Percentiles rank a stretch among this genome's conserved stretches.
Evolutionary conservation across 345 rosid genomes (phyloP).

Genomic region (Brassica carinata): DNA sequence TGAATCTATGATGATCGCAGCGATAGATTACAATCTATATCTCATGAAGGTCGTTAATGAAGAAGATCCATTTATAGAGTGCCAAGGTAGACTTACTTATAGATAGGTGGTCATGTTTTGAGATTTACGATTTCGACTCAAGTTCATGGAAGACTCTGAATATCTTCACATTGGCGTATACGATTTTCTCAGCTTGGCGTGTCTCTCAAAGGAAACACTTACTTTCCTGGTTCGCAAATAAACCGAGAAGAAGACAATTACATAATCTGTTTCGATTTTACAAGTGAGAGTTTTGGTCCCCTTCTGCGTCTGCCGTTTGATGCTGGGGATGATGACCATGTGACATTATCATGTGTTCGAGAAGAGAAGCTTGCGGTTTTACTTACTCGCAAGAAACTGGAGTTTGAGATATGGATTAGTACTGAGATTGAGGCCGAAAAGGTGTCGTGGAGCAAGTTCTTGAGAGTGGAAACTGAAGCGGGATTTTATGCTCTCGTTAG

Average conservation of each 20-base stretch:
- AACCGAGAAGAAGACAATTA: no score
- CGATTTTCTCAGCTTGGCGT: background rate
- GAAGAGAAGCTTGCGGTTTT: background rate
- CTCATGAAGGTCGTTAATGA: background rate
- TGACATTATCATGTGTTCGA: no score
- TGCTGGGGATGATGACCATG: no score
- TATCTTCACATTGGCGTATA: background rate
- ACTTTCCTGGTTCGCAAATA: background rate
- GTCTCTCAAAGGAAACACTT: slow-evolving; percentile 1
- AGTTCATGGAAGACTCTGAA: background rate
- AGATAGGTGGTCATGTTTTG: background rate
- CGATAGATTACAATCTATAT: background rate
- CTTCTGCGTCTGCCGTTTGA: no score
- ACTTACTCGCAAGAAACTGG: background rate
- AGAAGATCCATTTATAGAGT: background rate
- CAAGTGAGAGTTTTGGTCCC: no score
- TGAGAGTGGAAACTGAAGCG: background rate
- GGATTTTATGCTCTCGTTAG: background rate
- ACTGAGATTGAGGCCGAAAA: background rate
- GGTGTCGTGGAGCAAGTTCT: background rate
- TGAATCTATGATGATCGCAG: background rate
- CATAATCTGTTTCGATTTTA: no score
- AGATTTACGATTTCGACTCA: background rate
- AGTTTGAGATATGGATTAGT: background rate
- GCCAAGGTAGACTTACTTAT: background rate